These are phyloP conservation scores for Solanum clarkiae DNA, from an alignment of 257 asterid species.

Conservation along the genomic window DNA sequence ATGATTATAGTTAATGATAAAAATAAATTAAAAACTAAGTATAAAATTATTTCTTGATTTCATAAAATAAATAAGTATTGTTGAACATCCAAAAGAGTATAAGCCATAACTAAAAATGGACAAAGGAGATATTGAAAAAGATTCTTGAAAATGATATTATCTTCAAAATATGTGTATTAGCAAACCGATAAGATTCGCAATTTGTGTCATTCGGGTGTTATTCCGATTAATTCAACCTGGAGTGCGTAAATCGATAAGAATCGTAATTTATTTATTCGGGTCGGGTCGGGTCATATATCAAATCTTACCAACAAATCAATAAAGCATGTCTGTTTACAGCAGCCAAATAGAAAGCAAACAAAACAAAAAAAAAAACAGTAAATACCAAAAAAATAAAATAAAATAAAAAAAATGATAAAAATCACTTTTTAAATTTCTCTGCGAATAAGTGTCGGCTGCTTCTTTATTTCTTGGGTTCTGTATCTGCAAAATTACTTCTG, in stretches of 20 bases:
- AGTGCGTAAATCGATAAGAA: background rate
- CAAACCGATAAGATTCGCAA: no score
- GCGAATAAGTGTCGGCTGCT: conserved; percentile 4
- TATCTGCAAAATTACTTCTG: background rate
- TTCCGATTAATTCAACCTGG: background rate
- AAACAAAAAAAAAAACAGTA: background rate
- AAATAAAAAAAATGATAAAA: background rate
- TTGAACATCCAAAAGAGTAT: no score
- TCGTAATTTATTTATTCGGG: background rate
- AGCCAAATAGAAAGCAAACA: background rate
- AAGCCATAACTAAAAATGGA: no score
- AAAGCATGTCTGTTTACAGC: background rate
- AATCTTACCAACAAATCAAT: background rate
- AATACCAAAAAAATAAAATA: background rate
- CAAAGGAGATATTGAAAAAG: no score
- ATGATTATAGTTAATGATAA: no score
- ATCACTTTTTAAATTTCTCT: background rate
- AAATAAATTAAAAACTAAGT: no score
- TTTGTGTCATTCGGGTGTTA: no score
- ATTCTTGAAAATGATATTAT: no score
- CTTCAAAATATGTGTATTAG: no score
- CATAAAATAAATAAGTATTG: no score
- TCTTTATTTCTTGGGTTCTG: conserved; percentile 3
- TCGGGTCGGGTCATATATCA: background rate
- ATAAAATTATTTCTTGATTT: no score